phyloP scores from a whole-genome alignment of 768 basidiomycete species.

The Ramaria rubella region DNA sequence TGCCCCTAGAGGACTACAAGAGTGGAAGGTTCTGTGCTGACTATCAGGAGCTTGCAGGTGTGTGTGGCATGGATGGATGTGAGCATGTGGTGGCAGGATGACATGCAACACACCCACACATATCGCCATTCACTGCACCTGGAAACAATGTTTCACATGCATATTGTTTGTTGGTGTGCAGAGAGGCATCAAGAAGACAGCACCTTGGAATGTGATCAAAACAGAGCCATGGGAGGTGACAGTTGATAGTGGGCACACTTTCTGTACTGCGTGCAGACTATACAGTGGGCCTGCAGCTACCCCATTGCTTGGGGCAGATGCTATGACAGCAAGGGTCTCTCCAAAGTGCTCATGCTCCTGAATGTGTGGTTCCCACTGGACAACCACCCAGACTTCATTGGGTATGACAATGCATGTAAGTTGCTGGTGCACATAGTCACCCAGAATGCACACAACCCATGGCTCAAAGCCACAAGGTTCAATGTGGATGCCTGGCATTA shows the following conservation, averaged over 20 bases:
- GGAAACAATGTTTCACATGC: background rate
- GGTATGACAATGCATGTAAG: conserved; percentile 16
- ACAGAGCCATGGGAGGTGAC: background rate
- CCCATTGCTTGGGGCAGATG: conserved; percentile 19
- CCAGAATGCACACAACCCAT: conserved; percentile 12
- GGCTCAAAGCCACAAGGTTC: conserved; percentile 21
- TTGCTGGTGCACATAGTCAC: conserved; percentile 15
- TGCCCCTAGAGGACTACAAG: conserved; percentile 23
- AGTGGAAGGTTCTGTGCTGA: conserved; percentile 25
- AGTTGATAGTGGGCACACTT: conserved; percentile 12
- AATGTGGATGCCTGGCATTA: conserved; percentile 32
- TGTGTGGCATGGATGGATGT: conserved; percentile 24
- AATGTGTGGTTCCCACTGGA: conserved; percentile 10
- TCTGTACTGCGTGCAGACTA: conserved; percentile 18
- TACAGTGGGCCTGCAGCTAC: conserved; percentile 19
- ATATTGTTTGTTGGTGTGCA: background rate
- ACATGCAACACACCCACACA: conserved; percentile 20
- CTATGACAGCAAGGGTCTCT: conserved; percentile 12
- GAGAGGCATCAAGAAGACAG: background rate
- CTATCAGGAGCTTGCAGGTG: conserved; percentile 15
- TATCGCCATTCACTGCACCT: background rate
- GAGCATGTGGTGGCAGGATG: conserved; percentile 6
- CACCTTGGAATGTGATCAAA: background rate
- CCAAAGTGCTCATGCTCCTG: conserved; percentile 14
- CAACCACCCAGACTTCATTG: conserved; percentile 12